Conservation (phyloP, 371 early-diverging fungal species). For the Saksenaea vasiformis region DNA sequence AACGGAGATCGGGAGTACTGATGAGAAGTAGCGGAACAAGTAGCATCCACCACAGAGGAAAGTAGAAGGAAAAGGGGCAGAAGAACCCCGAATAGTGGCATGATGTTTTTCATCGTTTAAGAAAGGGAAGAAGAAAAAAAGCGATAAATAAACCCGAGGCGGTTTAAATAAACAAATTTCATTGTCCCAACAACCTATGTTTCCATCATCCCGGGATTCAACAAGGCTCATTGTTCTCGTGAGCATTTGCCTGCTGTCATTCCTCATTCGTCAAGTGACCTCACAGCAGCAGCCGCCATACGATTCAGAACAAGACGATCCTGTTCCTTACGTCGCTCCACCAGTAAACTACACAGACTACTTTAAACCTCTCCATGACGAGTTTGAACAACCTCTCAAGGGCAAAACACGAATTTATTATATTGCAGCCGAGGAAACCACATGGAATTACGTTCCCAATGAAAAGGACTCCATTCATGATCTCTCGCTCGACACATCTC, state of each 20-base stretch:
- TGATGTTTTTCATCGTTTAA: not conserved
- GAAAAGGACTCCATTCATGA: conserved; percentile 14
- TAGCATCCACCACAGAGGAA: not conserved
- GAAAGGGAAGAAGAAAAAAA: not conserved
- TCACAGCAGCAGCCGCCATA: not conserved
- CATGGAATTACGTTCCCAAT: conserved; percentile 42
- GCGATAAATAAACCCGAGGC: too few species aligned
- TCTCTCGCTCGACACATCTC: conserved; percentile 7
- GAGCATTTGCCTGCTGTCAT: not conserved
- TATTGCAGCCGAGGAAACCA: conserved; percentile 36
- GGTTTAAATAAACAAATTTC: not conserved
- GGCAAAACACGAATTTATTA: conserved; percentile 37
- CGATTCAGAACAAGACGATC: not conserved
- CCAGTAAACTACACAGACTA: conserved; percentile 18
- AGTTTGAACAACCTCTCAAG: conserved; percentile 24
- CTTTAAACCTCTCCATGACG: conserved; percentile 35
- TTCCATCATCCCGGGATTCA: not conserved
- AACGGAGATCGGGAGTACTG: conserved; percentile 20
- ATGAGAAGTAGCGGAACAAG: not conserved
- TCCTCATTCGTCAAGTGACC: not conserved
- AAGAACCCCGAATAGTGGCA: not conserved
- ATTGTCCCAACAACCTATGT: not conserved
- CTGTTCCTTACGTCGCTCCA: conserved; percentile 4
- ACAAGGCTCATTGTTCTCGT: not conserved
- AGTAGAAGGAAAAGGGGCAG: not conserved